Evolutionary conservation across 225 moss, liverwort and hornwort species (phyloP).

Genomic region (Bryum argenteum): DNA sequence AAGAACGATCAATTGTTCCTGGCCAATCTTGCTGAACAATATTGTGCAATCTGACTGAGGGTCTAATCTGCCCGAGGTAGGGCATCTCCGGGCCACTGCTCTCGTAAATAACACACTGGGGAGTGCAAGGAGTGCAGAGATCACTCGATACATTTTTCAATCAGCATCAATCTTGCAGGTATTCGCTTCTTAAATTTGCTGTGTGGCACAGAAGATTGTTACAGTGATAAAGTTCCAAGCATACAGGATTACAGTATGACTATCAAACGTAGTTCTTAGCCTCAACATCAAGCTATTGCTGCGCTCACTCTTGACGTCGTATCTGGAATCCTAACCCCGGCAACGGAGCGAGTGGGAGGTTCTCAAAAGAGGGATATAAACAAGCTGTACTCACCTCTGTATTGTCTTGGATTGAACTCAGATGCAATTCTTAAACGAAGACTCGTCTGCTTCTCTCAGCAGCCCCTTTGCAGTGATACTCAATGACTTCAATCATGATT

Average conservation of each 20-base stretch:
- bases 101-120: background rate
- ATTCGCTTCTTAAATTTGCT: background rate
- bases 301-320: background rate
- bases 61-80: background rate
- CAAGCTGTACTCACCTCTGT: conserved; percentile 26
- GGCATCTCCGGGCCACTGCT: background rate
- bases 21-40: conserved; percentile 9
- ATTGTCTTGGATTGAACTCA: conserved; percentile 6
- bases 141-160: conserved; percentile 3
- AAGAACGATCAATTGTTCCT: conserved; percentile 2
- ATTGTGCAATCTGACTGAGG: background rate
- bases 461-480: conserved; percentile 37
- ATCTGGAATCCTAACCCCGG: background rate
- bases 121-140: background rate
- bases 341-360: background rate
- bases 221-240: conserved; percentile 6
- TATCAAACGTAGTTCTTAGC: background rate
- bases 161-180: background rate
- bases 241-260: background rate
- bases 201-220: background rate
- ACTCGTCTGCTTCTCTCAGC: conserved; percentile 21
- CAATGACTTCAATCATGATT: conserved; percentile 56
- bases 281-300: background rate
- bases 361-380: background rate
- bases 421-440: background rate